phyloP scores from a whole-genome alignment of 2,329 filamentous ascomycete genomes.

The Botryotinia calthae region DNA sequence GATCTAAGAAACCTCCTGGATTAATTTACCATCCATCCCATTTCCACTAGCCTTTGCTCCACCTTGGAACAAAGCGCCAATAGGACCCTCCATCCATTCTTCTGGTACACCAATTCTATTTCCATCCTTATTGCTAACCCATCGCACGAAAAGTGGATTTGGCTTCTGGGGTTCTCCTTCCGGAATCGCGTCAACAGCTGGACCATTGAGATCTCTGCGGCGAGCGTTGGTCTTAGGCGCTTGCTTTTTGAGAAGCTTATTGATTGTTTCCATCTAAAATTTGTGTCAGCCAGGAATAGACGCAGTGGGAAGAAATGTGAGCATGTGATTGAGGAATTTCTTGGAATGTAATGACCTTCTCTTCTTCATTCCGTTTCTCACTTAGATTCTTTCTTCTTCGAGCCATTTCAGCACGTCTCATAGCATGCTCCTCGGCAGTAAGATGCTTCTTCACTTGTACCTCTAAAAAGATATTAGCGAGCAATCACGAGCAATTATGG shows the following conservation, averaged over 20 bases:
- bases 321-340: slow-evolving; percentile 8
- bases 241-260: slow-evolving; percentile 84
- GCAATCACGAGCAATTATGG: not conserved
- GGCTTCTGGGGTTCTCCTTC: slow-evolving; percentile 50
- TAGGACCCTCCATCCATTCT: slow-evolving; percentile 64
- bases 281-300: not conserved
- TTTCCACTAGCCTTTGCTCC: slow-evolving; percentile 27
- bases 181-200: slow-evolving; percentile 47
- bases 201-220: slow-evolving; percentile 40
- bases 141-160: slow-evolving; percentile 64
- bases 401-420: slow-evolving; percentile 72
- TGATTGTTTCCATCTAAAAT: slow-evolving; percentile 79
- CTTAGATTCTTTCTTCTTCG: slow-evolving; percentile 69
- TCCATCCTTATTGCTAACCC: slow-evolving; percentile 66
- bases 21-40: slow-evolving; percentile 35
- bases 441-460: slow-evolving; percentile 72
- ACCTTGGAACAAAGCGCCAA: slow-evolving; percentile 56
- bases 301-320: not conserved
- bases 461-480: slow-evolving; percentile 44
- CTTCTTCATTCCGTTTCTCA: slow-evolving; percentile 75
- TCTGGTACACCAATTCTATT: slow-evolving; percentile 62
- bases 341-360: slow-evolving; percentile 53
- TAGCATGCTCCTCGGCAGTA: slow-evolving; percentile 70
- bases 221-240: slow-evolving; percentile 68
- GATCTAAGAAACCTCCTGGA: slow-evolving; percentile 37